Evolutionary conservation across 2,329 filamentous ascomycete genomes (phyloP), one percentile per base, ranked within the genome.

Genomic region (Sclerotinia subarctica): DNA sequence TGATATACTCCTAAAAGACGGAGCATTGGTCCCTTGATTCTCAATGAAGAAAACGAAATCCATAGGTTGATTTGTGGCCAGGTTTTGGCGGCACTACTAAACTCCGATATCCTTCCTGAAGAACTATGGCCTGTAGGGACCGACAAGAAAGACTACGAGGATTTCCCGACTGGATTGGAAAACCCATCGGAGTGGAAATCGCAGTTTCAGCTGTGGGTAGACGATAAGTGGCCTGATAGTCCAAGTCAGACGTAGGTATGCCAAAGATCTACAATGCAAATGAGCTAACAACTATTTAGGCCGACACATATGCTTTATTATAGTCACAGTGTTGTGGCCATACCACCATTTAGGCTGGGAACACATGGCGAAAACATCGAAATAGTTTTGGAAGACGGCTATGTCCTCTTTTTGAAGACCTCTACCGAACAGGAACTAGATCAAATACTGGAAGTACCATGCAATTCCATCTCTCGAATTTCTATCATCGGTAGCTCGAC

Each of bases 11-110:
- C 19, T 57, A 6, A 65, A n/a, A 74, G 74, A 63, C 71, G 70
- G 4, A 56, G 56, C 17, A 58, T 76, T 64, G 75, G 74, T 6
- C 58, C 60, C 6, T 51, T 72, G 15, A 29, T 77, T 15, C 47
- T 73, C 15, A 58, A 69, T 15, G 75, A 76, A 52, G 46, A 42
- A 15, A 70, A 77, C 52, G 75, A 75, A 52, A 70, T 76, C 19
- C 52, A 76, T 8, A 71, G 68, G 35, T 64, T 71, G 1, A 73
- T 77, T 8, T 74, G 69, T 53, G 76, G 70, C 1, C 67, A 70
- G 68, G 29, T 77, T 17, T 63, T 77, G 3, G 69, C 66, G 59
- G 67, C 24, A 26, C 60, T 77, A 19, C 5, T 69, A 17, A 49
- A 68, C 11, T 62, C 58, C 19, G 71, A 67, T 7, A 56, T 72